Base-by-base conservation (phyloP, 2,329 filamentous ascomycete genomes). In the Curvularia verruculosa region DNA sequence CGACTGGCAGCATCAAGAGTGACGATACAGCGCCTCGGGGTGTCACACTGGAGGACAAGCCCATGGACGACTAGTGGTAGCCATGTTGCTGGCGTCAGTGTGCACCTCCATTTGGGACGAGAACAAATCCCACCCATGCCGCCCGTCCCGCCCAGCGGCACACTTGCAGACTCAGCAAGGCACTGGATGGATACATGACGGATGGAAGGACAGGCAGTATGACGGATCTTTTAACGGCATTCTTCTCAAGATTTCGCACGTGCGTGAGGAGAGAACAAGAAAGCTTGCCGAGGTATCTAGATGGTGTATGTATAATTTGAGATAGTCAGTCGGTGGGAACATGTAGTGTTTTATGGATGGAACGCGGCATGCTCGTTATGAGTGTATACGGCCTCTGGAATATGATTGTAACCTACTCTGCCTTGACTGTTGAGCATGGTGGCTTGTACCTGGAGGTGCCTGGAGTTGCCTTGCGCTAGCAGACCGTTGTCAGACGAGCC, bases 31-130 rank as follows among this genome's bases (percentile, higher is more conserved):
- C 74, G 52, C 66, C 70, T 44, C 75, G 79, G 49, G 85, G 87
- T 6, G 88, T 92, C 40, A 88, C 87, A 64, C 80, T 92, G 69
- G 86, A 86, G 69, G 89, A 92, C 74, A 87, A 85, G 76, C 87
- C 89, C n/a, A 91, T 92, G 87, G 88, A 91, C 77, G 88, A 91
- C 76, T 90, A 73, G 67, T 71, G 59, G 71, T 66, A 49, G 46
- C 61, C 51, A 43, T 54, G 51, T 36, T 37, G 26, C 34, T 54
- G 45, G 44, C 54, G 61, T 37, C 45, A 43, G 52, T 45, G 51
- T 54, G 52, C 44, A 51, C 39, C 40, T 49, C 46, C 29, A 26
- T 44, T 49, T 37, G 49, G 52, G 37, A 50, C 47, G 21, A 21
- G 13, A 52, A 40, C 18, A 31, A 45, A 50, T 24, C 43, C 28